Evolutionary conservation across 805 yeast species (phyloP).

Genomic region (Ogataea glucozyma): DNA sequence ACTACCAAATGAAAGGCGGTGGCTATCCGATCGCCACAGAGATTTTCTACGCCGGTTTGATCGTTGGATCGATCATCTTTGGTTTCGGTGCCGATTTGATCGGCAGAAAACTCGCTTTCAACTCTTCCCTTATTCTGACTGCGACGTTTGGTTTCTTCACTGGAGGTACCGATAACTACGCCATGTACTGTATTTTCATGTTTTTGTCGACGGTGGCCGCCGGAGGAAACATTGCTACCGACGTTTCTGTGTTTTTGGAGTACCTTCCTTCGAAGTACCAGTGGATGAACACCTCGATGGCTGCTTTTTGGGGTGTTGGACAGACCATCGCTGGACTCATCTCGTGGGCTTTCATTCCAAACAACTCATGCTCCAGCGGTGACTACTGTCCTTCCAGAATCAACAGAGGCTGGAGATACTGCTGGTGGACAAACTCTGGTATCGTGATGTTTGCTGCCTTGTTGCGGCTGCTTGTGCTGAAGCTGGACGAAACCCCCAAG

Average conservation of each 20-base stretch:
- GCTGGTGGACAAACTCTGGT: constrained; percentile 54
- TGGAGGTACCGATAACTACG: constrained; percentile 52
- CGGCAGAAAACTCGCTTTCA: constrained; percentile 55
- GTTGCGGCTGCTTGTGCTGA: constrained; percentile 45
- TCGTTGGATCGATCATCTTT: constrained; percentile 56
- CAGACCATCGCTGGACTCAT: constrained; percentile 53
- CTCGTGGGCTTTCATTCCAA: constrained; percentile 58
- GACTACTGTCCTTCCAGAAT: constrained; percentile 44
- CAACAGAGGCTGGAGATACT: constrained; percentile 66
- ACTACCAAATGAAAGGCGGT: constrained; percentile 46
- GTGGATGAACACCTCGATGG: constrained; percentile 51
- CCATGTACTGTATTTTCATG: constrained; percentile 51
- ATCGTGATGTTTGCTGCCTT: constrained; percentile 50
- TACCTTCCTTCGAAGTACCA: constrained; percentile 52
- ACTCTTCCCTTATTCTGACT: constrained; percentile 47
- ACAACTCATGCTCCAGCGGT: constrained; percentile 46
- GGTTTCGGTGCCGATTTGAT: constrained; percentile 57
- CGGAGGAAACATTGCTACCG: constrained; percentile 60
- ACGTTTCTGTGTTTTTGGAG: constrained; percentile 54
- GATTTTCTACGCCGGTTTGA: constrained; percentile 50
- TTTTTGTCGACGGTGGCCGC: constrained; percentile 46
- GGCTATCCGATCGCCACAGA: constrained; percentile 46
- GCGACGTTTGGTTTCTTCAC: constrained; percentile 53
- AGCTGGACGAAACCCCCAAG: constrained; percentile 57
- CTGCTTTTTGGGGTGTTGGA: constrained; percentile 61